Base-by-base conservation (phyloP, 495 filamentous ascomycete species). In the Aspergillus haitiensis region DNA sequence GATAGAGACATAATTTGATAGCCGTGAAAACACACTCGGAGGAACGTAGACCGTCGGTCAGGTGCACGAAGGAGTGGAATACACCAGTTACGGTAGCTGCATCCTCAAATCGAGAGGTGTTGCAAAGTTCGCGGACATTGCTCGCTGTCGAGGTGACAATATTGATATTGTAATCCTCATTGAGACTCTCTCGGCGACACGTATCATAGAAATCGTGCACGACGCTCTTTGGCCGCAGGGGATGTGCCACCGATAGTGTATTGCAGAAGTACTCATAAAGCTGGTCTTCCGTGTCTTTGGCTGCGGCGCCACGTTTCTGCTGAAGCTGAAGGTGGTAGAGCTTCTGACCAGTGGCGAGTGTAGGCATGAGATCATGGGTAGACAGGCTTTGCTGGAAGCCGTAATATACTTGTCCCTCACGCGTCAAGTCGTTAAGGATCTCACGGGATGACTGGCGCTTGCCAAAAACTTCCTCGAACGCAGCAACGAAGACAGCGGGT, bases 401-500 rank as follows among this genome's bases (percentile, higher is more conserved):
- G 66, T 84, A 81, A 60, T 86, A 85, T 0, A 85, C 75, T 5
- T 82, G 67, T 27, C 78, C 83, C 68, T 89, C 85, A 8, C 77
- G 76, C 6, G 82, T 64, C 39, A 86, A 74, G 46, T 83, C 80
- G 5, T 74, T 75, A 74, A 88, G 84, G 61, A 86, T 75, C 64
- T 84, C 75, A 0, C 78, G 76, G 56, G 80, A 84, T 11, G 56
- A 70, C 15, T 66, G 65, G 6, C 67, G 67, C 51, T 75, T 73
- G 27, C 66, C 60, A 21, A 82, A 75, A 0, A 68, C 67, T 64
- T 85, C 81, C 59, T 86, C 84, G 55, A 87, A 86, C 0, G 82
- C 74, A 12, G 85, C 80, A 0, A 86, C 72, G 67, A 88, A 89
- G 2, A 87, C 79, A 12, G 83, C 83, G 6, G 81, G 79, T 0